Conservation (phyloP, 2,329 filamentous ascomycete species). For the Sporothrix pallida region DNA sequence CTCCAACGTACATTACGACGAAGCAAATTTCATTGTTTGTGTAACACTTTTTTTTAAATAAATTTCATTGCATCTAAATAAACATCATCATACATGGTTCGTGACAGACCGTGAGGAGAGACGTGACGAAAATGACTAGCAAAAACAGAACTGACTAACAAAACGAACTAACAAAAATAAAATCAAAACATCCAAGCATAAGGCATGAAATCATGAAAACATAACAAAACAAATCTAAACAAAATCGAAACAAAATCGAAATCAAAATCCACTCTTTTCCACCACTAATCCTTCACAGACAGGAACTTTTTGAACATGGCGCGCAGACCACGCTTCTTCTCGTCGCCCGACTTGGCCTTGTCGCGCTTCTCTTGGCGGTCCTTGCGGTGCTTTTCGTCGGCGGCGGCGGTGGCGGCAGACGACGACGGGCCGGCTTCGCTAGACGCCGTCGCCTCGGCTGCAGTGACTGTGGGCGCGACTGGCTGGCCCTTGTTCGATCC, state of each 20-base stretch:
- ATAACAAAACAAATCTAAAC: not conserved
- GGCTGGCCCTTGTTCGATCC: slow-evolving; percentile 30
- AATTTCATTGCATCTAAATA: not conserved
- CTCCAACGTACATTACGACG: too few relatives aligned
- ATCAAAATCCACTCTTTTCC: not conserved
- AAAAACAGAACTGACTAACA: not conserved
- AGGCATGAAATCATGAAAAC: not conserved
- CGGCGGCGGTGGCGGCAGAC: not conserved
- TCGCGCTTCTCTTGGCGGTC: slow-evolving; percentile 38
- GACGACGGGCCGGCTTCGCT: not conserved
- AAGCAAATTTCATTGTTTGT: too few relatives aligned
- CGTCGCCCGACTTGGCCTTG: slow-evolving; percentile 33
- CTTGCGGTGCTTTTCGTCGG: slow-evolving; percentile 38
- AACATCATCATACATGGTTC: slow-evolving; percentile 27
- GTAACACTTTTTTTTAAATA: not conserved
- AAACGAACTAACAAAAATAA: not conserved
- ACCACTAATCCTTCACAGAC: slow-evolving; percentile 11
- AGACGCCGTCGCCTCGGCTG: slow-evolving; percentile 29
- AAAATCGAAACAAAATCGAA: not conserved
- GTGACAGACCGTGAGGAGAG: slow-evolving; percentile 2
- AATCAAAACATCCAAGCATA: not conserved
- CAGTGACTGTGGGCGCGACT: slow-evolving; percentile 20
- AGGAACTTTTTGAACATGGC: slow-evolving; percentile 37
- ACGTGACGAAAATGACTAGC: not conserved
- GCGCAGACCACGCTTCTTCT: slow-evolving; percentile 36